These are phyloP conservation scores for Salinomyces thailandicus DNA, from an alignment of 2,329 filamentous ascomycete genomes.

Conservation along the genomic window DNA sequence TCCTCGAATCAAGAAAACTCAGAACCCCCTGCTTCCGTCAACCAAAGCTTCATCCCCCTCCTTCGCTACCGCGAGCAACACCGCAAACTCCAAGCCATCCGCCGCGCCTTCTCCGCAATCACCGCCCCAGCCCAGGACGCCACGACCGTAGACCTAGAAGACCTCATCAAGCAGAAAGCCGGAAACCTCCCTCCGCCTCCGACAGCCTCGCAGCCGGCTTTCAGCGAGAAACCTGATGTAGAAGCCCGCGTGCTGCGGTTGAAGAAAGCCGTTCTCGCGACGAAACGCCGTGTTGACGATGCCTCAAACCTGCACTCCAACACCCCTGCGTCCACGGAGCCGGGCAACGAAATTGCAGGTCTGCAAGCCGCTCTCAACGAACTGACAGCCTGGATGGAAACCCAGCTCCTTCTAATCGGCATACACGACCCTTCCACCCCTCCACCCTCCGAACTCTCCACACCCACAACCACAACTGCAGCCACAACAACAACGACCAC, in stretches of 20 bases:
- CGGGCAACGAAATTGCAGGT: slow-evolving; percentile 15
- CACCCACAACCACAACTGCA: not conserved
- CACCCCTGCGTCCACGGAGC: slow-evolving; percentile 7
- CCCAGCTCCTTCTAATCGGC: slow-evolving; percentile 21
- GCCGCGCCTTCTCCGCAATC: slow-evolving; percentile 14
- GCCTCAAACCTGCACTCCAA: not conserved
- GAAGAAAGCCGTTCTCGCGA: slow-evolving; percentile 22
- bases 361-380: slow-evolving; percentile 22
- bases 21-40: slow-evolving; percentile 4
- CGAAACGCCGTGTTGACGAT: slow-evolving; percentile 13
- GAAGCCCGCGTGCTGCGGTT: slow-evolving; percentile 18
- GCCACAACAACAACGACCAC: slow-evolving; percentile 1
- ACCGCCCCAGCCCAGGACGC: slow-evolving; percentile 9
- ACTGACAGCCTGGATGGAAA: slow-evolving; percentile 25
- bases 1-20: not conserved
- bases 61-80: slow-evolving; percentile 19
- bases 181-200: slow-evolving; percentile 22
- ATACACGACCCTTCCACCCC: slow-evolving; percentile 11
- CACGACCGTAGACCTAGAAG: slow-evolving; percentile 14
- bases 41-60: slow-evolving; percentile 15
- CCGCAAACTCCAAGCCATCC: slow-evolving; percentile 19
- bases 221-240: slow-evolving; percentile 13
- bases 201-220: slow-evolving; percentile 6
- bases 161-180: slow-evolving; percentile 15
- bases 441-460: too few species aligned